Conservation (phyloP, 768 basidiomycete genomes). For the Auricularia heimuer region DNA sequence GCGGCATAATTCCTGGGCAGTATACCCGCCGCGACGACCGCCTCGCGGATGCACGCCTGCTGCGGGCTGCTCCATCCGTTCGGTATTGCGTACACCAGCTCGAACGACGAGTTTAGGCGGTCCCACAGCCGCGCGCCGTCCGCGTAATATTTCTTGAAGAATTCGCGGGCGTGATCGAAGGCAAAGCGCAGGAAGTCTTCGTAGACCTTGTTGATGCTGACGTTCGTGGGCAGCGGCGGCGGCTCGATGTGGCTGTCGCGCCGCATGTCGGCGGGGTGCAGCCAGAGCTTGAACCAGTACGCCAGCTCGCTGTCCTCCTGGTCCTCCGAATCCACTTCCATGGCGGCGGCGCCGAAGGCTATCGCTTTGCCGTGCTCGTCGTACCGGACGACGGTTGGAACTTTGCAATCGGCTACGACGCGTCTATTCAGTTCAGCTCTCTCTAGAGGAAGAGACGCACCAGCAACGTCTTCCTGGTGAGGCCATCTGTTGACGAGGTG, state of each 20-base stretch:
- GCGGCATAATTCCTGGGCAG: conserved; percentile 14
- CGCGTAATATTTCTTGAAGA: neutral
- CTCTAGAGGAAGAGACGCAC: neutral
- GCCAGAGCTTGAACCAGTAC: neutral
- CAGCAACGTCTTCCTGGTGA: neutral
- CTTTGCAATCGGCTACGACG: neutral
- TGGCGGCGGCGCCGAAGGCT: neutral
- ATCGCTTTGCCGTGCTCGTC: neutral
- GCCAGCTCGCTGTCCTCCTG: neutral
- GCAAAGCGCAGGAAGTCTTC: conserved; percentile 42
- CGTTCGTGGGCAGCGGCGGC: conserved; percentile 34
- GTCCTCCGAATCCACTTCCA: neutral
- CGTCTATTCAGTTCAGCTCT: neutral
- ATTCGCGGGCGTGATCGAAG: conserved; percentile 25
- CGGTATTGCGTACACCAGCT: conserved; percentile 39
- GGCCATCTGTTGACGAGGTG: neutral
- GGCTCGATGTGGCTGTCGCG: conserved; percentile 16
- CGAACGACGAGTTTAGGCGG: conserved; percentile 30
- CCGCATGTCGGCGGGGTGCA: neutral
- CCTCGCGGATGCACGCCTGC: conserved; percentile 34
- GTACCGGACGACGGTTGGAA: neutral
- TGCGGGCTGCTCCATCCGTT: conserved; percentile 40
- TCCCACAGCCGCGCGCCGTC: conserved; percentile 23
- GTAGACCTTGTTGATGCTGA: conserved; percentile 34
- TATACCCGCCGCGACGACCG: conserved; percentile 32